Evolutionary conservation across 768 basidiomycete genomes (phyloP), one percentile per base, ranked within the genome.

Genomic region (Pleurotus djamor): DNA sequence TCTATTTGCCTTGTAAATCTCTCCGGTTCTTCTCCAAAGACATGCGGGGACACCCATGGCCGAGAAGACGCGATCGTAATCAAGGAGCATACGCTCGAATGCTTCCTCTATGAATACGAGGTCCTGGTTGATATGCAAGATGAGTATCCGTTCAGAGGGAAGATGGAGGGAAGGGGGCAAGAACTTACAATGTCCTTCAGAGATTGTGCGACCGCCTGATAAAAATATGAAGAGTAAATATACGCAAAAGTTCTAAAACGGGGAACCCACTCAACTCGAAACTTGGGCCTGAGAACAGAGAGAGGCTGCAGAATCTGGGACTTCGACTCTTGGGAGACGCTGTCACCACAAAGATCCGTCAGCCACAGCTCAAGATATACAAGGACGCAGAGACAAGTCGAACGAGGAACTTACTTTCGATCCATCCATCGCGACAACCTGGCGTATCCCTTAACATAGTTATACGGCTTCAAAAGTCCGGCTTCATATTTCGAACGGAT

Each of bases 21-120:
- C 96, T 36, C 96, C 96, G 2, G 96, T 99, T 50, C 96, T 79
- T 32, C 96, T 81, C 96, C 96, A 98, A 5, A 98, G 81, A 64
- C 96, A 99, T 0, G 95, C 95, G 0, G 96, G 96, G 3, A 98
- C 94, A 36, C 94, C 95, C 89, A 99, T 98, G 0, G 93, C 94
- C 55, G 89, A 88, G 73, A 94, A 93, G 12, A 92, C 94, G 21
- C 95, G 89, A 70, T 98, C 96, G 62, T 98, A 98, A 68, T 97
- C 95, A 17, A 98, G 84, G 59, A 99, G 79, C 61, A 98, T 80
- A 1, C 96, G 89, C 71, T 99, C 96, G 67, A 98, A 98, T 0
- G 92, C 95, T 74, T 98, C 96, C 72, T 98, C 96, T 66, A 99
- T 96, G 72, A 97, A 96, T 10, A 98, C 92, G 32, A 97, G 82